Evolutionary conservation across 1,284 basidiomycete genomes (phyloP).

Genomic region (Exobasidium rhododendri): DNA sequence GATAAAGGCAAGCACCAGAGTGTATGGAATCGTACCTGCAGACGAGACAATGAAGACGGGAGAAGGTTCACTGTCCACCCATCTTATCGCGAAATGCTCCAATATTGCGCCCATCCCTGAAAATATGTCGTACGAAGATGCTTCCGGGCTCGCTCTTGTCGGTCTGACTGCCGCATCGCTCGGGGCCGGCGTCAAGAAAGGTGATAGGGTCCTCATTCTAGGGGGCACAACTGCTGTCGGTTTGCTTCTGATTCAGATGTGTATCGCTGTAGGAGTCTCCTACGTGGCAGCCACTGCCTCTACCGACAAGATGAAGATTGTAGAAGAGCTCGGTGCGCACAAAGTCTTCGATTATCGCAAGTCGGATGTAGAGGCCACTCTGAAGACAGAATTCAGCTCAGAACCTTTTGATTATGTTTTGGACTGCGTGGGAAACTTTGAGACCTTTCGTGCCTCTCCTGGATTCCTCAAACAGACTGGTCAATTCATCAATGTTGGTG

Average conservation of each 20-base stretch:
- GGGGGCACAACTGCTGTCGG: conserved; percentile 17
- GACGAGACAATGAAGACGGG: not conserved
- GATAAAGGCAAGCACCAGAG: conserved; percentile 1
- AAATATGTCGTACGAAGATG: conserved; percentile 5
- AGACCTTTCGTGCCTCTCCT: not conserved
- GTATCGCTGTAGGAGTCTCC: conserved; percentile 7
- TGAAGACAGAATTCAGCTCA: conserved; percentile 1
- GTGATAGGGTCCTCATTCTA: conserved; percentile 15
- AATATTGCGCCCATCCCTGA: conserved; percentile 12
- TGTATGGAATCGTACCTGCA: conserved; percentile 12
- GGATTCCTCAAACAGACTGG: not conserved
- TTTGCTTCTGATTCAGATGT: conserved; percentile 11
- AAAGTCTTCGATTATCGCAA: conserved; percentile 1
- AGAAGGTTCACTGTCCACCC: conserved; percentile 9
- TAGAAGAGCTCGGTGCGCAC: conserved; percentile 16
- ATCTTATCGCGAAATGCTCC: not conserved
- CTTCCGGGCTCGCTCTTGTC: conserved; percentile 5
- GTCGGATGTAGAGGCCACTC: conserved; percentile 2
- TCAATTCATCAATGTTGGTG: not conserved
- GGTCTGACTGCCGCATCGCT: conserved; percentile 7
- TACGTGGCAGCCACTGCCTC: conserved; percentile 13
- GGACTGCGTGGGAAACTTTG: conserved; percentile 14
- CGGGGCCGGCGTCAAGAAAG: not conserved
- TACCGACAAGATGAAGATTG: conserved; percentile 7
- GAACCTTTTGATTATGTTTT: conserved; percentile 18